Percentiles rank a stretch among this genome's conserved stretches.
These are phyloP conservation scores for Ogataea methylovora DNA, from an alignment of 805 yeast genomes.

Conservation along the genomic window DNA sequence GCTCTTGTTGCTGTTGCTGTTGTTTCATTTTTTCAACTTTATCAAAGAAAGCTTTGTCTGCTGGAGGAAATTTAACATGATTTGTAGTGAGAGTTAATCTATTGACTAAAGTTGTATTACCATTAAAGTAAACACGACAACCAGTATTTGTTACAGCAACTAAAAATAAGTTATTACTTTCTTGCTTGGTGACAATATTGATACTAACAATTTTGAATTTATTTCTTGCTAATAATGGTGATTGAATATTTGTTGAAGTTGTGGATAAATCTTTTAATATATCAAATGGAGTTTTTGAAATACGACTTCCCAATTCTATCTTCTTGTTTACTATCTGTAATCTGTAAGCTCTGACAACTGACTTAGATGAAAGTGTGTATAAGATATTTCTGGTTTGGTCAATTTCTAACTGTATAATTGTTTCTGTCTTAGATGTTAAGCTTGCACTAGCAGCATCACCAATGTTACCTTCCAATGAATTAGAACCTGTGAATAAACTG, in stretches of 20 bases:
- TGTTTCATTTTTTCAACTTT: constrained; percentile 27
- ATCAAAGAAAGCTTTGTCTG: constrained; percentile 23
- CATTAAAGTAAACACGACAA: constrained; percentile 64
- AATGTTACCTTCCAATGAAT: constrained; percentile 4
- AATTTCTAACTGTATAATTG: constrained; percentile 53
- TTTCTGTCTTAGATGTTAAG: constrained; percentile 36
- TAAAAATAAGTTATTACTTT: constrained; percentile 62
- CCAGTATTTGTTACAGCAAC: constrained; percentile 80
- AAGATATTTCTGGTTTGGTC: constrained; percentile 74
- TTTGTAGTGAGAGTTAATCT: constrained; percentile 27
- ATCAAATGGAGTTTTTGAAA: constrained; percentile 35
- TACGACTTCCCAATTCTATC: constrained; percentile 19
- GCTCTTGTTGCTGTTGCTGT: constrained; percentile 30
- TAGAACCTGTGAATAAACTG: constrained; percentile 13
- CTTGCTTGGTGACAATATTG: constrained; percentile 51
- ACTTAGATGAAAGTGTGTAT: constrained; percentile 76
- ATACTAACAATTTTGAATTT: constrained; percentile 55
- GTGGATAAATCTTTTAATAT: constrained; percentile 41
- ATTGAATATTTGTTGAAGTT: constrained; percentile 22
- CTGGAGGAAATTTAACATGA: constrained; percentile 39
- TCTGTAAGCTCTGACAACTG: constrained; percentile 74
- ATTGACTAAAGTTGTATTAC: constrained; percentile 30
- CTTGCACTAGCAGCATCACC: constrained; percentile 7
- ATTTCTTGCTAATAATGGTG: constrained; percentile 45
- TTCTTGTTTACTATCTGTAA: constrained; percentile 35